These are phyloP conservation scores for Termitomyces heimii DNA, from an alignment of 768 basidiomycete genomes.

Conservation along the genomic window DNA sequence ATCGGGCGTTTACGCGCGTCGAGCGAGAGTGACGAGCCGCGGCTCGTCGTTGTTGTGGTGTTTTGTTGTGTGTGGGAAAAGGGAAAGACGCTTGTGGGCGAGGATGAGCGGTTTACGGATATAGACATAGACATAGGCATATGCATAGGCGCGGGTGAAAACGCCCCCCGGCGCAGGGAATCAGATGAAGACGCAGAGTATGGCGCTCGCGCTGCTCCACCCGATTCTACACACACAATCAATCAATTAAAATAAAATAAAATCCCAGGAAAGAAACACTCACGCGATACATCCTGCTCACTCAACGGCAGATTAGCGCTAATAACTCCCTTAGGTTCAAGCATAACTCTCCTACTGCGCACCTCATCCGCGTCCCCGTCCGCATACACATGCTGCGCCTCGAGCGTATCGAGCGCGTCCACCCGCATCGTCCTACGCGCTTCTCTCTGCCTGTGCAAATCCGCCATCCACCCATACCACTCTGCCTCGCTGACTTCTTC, in stretches of 20 bases:
- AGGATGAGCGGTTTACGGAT: constrained; percentile 14
- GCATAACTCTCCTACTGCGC: constrained; percentile 15
- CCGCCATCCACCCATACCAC: constrained; percentile 64
- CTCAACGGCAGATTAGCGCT: constrained; percentile 1
- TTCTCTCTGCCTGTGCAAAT: constrained; percentile 34
- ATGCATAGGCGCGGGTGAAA: too few relatives aligned
- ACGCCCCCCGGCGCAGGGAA: constrained; percentile 18
- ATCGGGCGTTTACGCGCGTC: constrained; percentile 5
- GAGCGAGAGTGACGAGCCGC: constrained; percentile 11
- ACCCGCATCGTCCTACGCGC: constrained; percentile 7
- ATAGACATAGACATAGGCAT: too few relatives aligned
- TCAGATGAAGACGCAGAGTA: constrained; percentile 29
- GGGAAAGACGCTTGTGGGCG: constrained; percentile 16
- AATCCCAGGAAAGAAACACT: too few relatives aligned
- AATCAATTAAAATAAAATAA: too few relatives aligned
- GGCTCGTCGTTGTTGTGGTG: too few relatives aligned
- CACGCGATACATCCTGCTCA: not conserved
- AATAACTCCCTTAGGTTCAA: constrained; percentile 27
- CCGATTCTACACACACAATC: too few relatives aligned
- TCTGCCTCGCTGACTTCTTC: constrained; percentile 52
- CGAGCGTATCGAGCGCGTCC: constrained; percentile 2
- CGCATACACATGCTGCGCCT: not conserved
- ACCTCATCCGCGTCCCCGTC: not conserved
- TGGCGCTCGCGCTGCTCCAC: too few relatives aligned
- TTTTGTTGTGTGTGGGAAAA: constrained; percentile 12